Conservation (phyloP, 1,284 basidiomycete genomes). For the Phenoliferia sp. region DNA sequence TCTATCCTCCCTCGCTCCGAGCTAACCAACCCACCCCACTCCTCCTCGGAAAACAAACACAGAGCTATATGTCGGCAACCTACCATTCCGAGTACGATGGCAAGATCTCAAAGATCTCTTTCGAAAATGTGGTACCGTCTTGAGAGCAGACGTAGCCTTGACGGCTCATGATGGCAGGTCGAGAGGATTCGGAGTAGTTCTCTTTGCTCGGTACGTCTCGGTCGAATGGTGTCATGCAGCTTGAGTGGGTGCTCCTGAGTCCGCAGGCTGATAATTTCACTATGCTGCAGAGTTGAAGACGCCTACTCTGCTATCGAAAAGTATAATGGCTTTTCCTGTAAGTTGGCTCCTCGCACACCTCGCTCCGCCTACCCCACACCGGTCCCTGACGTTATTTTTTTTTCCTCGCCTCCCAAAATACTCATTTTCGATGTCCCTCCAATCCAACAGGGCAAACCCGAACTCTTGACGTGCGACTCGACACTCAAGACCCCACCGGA, state of each 20-base stretch:
- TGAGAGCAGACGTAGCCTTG: constrained; percentile 43
- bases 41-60: neutral
- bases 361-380: constrained; percentile 25
- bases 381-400: too few relatives aligned
- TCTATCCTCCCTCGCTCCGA: neutral
- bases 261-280: too few relatives aligned
- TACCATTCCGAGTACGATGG: constrained; percentile 44
- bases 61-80: constrained; percentile 48
- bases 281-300: constrained; percentile 36
- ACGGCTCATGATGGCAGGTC: constrained; percentile 42
- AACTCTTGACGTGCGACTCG: constrained; percentile 38
- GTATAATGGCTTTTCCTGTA: constrained; percentile 42
- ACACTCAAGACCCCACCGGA: constrained; percentile 38
- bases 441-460: constrained; percentile 34
- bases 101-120: constrained; percentile 45
- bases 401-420: too few relatives aligned
- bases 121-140: constrained; percentile 44
- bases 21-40: neutral
- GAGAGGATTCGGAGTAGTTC: constrained; percentile 46
- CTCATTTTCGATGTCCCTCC: too few relatives aligned
- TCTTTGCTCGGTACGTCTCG: constrained; percentile 38
- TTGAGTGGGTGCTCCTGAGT: too few relatives aligned
- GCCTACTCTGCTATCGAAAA: constrained; percentile 43
- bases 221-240: too few relatives aligned
- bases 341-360: neutral